Percentiles rank a stretch among this genome's conserved stretches.
Evolutionary conservation across 345 rosid genomes (phyloP).

Genomic region (Alliaria petiolata): DNA sequence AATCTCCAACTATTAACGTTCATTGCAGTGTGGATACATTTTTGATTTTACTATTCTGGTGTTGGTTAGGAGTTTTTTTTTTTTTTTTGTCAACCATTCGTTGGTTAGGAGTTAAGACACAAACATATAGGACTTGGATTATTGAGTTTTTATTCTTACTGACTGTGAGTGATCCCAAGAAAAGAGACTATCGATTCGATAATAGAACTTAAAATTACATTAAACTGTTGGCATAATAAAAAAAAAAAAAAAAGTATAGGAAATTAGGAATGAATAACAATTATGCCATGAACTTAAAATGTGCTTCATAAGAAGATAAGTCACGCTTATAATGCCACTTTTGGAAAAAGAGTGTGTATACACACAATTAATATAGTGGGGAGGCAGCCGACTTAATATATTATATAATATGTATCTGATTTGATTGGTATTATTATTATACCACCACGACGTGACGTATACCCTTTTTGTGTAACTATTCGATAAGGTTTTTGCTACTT

Average conservation of each 20-base stretch:
- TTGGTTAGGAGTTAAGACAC: neutral
- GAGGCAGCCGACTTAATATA: conserved; percentile 28
- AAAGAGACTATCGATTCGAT: neutral
- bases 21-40: neutral
- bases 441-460: neutral
- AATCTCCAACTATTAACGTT: neutral
- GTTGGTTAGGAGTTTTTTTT: neutral
- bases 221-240: neutral
- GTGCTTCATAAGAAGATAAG: conserved; percentile 14
- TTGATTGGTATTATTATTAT: neutral
- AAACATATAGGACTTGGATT: neutral
- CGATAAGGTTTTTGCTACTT: neutral
- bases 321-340: conserved; percentile 27
- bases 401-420: neutral
- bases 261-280: neutral
- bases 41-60: neutral
- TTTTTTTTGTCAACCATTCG: too few relatives aligned
- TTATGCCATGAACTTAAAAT: neutral
- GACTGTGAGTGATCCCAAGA: neutral
- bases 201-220: neutral
- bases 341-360: conserved; percentile 2
- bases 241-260: neutral
- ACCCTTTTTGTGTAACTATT: neutral
- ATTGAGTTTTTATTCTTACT: neutral
- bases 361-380: conserved; percentile 17